phyloP scores from a whole-genome alignment of 106 monocot genomes.

The Gastrodia elata region DNA sequence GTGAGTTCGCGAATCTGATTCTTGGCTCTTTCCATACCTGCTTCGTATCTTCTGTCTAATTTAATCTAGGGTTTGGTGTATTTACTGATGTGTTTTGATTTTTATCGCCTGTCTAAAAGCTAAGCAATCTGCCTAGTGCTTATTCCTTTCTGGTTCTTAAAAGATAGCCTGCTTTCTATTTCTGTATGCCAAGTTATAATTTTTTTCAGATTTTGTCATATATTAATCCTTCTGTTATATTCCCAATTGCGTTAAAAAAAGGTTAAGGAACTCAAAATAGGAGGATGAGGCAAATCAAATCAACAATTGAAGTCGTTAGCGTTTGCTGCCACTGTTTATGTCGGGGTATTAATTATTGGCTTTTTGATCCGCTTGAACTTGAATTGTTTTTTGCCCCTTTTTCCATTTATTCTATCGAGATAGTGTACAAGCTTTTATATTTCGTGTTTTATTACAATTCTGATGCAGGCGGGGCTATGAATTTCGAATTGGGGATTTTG shows the following conservation, averaged over 20 bases:
- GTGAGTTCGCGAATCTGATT: not conserved
- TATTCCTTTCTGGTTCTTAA: not conserved
- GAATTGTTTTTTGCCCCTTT: not conserved
- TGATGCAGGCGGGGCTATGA: not conserved
- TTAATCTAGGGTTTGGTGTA: conserved; percentile 2
- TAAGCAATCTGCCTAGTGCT: not conserved
- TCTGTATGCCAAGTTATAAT: not conserved
- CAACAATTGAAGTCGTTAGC: not conserved
- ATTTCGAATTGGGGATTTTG: conserved; percentile 34
- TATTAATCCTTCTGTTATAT: not conserved
- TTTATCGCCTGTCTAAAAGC: not conserved
- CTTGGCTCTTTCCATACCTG: not conserved
- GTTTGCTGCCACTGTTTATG: not conserved
- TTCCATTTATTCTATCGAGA: not conserved
- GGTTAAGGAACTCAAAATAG: not conserved
- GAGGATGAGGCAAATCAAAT: not conserved
- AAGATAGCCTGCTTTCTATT: not conserved
- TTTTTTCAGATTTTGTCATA: not conserved
- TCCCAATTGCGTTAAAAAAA: not conserved
- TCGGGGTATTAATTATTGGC: not conserved
- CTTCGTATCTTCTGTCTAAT: not conserved
- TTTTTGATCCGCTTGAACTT: not conserved
- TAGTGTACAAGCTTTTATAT: not conserved
- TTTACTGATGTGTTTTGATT: not conserved
- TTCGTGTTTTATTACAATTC: not conserved